A percentile compares a stretch with the other conserved stretches of the same genome.
Conservation (phyloP, 2,329 filamentous ascomycete genomes). For the Pochonia chlamydosporia region DNA sequence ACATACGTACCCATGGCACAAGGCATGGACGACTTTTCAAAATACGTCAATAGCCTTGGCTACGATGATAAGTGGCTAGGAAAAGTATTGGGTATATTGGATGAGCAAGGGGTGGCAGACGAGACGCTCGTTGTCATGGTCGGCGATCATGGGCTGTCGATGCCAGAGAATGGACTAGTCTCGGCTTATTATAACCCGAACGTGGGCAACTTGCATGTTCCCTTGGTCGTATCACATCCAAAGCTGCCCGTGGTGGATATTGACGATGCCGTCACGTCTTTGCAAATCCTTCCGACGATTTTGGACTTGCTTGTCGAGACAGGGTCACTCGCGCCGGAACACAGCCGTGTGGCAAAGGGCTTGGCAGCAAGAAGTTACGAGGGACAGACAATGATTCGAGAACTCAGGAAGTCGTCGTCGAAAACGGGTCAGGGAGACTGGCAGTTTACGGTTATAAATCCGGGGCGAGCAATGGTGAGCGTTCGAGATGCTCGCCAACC, state of each 20-base stretch:
- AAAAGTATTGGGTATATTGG: conserved; percentile 22
- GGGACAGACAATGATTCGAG: conserved; percentile 28
- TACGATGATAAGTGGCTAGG: conserved; percentile 28
- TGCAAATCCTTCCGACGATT: conserved; percentile 28
- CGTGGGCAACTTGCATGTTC: conserved; percentile 26
- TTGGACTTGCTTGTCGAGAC: conserved; percentile 28
- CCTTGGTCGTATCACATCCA: conserved; percentile 26
- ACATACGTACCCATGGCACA: conserved; percentile 19
- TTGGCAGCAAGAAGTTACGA: conserved; percentile 25
- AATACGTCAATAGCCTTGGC: conserved; percentile 26
- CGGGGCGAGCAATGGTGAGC: conserved; percentile 25
- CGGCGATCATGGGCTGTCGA: conserved; percentile 27
- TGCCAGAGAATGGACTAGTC: conserved; percentile 23
- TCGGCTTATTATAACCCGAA: conserved; percentile 28
- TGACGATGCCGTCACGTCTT: conserved; percentile 24
- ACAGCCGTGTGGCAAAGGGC: conserved; percentile 19
- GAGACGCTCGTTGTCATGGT: conserved; percentile 26
- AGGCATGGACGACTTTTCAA: conserved; percentile 23
- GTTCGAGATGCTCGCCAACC: conserved; percentile 25
- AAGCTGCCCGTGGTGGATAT: conserved; percentile 24
- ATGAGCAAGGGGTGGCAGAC: conserved; percentile 25
- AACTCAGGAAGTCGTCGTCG: conserved; percentile 13
- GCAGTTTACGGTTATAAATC: conserved; percentile 29
- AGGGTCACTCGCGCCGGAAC: conserved; percentile 22
- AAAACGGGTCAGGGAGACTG: conserved; percentile 20